Evolutionary conservation across 1,284 basidiomycete genomes (phyloP).

Genomic region (Rhodotorula sp.): DNA sequence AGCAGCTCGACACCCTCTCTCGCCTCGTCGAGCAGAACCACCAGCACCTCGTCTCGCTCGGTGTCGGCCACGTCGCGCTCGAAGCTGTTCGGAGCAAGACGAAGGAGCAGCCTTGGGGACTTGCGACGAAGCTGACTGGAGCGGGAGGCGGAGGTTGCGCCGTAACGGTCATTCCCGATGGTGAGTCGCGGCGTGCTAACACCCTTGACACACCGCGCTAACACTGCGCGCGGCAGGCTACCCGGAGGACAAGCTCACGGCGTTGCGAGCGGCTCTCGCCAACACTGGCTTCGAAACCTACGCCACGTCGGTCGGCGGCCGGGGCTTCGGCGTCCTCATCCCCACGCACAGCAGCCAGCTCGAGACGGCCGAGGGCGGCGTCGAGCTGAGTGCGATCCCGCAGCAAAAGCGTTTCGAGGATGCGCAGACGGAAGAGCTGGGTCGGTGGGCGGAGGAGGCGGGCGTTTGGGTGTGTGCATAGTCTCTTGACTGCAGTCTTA

Average conservation of each 20-base stretch:
- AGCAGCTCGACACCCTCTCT: conserved; percentile 56
- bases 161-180: conserved; percentile 89
- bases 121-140: conserved; percentile 96
- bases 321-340: conserved; percentile 80
- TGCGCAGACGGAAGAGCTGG: conserved; percentile 55
- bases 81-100: conserved; percentile 78
- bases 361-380: conserved; percentile 36
- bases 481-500: background rate
- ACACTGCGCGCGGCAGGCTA: conserved; percentile 57
- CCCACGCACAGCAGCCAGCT: conserved; percentile 2
- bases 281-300: conserved; percentile 77
- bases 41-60: conserved; percentile 75
- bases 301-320: conserved; percentile 87
- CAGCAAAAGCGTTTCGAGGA: conserved; percentile 54
- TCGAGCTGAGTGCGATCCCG: conserved; percentile 18
- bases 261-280: conserved; percentile 62
- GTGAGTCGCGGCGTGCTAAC: conserved; percentile 49
- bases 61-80: conserved; percentile 86
- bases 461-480: conserved; percentile 59
- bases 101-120: conserved; percentile 60
- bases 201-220: background rate
- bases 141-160: conserved; percentile 99
- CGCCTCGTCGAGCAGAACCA: conserved; percentile 85
- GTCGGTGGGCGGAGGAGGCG: conserved; percentile 60
- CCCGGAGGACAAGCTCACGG: conserved; percentile 58